phyloP scores from a whole-genome alignment of 2,329 filamentous ascomycete genomes.

The Nemania sp. region DNA sequence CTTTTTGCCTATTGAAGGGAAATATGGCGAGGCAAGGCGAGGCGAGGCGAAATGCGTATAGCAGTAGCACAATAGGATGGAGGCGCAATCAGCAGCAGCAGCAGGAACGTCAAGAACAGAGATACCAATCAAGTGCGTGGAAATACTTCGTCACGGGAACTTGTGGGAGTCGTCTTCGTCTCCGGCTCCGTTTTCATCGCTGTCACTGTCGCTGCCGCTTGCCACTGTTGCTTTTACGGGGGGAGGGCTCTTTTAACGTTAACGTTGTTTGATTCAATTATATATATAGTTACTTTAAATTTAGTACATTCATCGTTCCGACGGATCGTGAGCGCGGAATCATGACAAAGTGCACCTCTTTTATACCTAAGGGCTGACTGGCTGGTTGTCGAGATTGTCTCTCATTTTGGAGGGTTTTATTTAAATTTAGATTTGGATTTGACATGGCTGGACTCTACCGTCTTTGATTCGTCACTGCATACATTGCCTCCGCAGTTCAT shows the following conservation, averaged over 20 bases:
- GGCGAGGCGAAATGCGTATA: not conserved
- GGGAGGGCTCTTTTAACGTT: too few species aligned
- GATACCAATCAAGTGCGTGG: not conserved
- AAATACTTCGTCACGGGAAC: not conserved
- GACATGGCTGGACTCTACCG: not conserved
- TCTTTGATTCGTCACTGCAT: not conserved
- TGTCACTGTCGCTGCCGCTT: too few species aligned
- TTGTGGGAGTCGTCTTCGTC: not conserved
- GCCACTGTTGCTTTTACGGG: too few species aligned
- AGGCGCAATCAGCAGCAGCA: not conserved
- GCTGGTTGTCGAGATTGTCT: not conserved
- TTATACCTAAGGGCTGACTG: too few species aligned
- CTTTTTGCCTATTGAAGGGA: not conserved
- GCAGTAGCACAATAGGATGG: too few species aligned
- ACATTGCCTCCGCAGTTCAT: too few species aligned
- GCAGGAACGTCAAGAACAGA: not conserved
- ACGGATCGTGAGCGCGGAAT: too few species aligned
- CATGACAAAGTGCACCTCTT: too few species aligned
- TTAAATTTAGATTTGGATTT: not conserved
- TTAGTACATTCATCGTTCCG: too few species aligned
- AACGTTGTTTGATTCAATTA: too few species aligned
- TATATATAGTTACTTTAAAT: too few species aligned
- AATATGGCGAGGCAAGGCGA: not conserved
- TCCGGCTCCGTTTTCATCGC: too few species aligned
- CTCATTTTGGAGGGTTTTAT: not conserved